Percentiles rank a stretch among this genome's conserved stretches.
These are phyloP conservation scores for Emericellopsis atlantica DNA, from an alignment of 2,329 filamentous ascomycete genomes.

Conservation along the genomic window DNA sequence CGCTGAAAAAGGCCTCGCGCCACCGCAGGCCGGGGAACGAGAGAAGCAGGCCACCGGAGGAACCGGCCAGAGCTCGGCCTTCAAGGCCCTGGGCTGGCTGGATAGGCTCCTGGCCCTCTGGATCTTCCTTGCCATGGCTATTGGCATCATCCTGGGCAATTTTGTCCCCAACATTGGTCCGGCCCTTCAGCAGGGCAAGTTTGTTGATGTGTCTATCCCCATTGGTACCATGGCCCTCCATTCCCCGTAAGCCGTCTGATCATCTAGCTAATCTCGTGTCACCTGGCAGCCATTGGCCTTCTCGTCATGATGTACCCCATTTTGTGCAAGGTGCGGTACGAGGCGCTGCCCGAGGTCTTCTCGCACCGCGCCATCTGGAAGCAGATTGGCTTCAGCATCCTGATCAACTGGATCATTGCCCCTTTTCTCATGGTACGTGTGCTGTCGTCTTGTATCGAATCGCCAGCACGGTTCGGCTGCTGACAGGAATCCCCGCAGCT, in stretches of 20 bases:
- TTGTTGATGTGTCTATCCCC: conserved; percentile 56
- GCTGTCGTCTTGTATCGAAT: too few species aligned
- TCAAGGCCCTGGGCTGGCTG: conserved; percentile 43
- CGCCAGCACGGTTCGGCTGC: too few species aligned
- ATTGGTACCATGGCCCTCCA: conserved; percentile 33
- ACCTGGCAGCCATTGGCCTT: conserved; percentile 66
- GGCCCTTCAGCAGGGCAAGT: conserved; percentile 55
- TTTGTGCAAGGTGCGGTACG: conserved; percentile 73
- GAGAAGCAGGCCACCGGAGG: too few species aligned
- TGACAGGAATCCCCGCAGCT: conserved; percentile 39
- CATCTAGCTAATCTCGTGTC: too few species aligned
- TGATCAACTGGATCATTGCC: conserved; percentile 74
- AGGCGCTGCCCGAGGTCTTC: conserved; percentile 58
- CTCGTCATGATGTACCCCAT: conserved; percentile 95
- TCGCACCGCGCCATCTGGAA: conserved; percentile 53
- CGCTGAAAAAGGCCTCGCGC: too few species aligned
- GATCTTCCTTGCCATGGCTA: conserved; percentile 68
- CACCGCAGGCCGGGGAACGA: too few species aligned
- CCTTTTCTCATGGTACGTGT: conserved; percentile 65
- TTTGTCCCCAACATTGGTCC: conserved; percentile 52
- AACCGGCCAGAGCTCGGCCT: conserved; percentile 21
- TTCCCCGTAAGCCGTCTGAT: not conserved
- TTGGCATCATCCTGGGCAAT: conserved; percentile 66
- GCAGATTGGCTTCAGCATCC: conserved; percentile 64
- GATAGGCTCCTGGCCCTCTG: conserved; percentile 55